phyloP scores from a whole-genome alignment of 2,329 filamentous ascomycete genomes.

The Arthrobotrys sinensis region DNA sequence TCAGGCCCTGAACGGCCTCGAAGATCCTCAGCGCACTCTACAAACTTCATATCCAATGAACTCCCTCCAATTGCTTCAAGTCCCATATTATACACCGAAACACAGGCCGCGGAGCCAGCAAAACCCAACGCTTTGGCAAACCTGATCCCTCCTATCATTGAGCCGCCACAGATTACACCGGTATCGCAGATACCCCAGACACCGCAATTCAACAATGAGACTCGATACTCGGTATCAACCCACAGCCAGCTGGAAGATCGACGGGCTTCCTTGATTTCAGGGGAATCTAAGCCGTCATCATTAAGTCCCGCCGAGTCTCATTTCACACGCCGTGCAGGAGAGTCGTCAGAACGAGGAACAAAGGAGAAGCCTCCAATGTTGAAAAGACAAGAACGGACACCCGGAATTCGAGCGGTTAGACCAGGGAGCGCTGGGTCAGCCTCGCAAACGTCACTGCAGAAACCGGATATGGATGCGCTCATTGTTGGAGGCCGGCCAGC shows the following conservation, averaged over 20 bases:
- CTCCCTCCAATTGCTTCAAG: conserved; percentile 41
- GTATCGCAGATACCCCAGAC: not conserved
- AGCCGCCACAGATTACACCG: conserved; percentile 24
- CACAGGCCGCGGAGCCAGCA: conserved; percentile 30
- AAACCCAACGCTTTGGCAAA: not conserved
- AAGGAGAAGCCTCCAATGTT: conserved; percentile 34
- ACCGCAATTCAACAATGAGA: conserved; percentile 20
- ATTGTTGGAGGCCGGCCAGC: conserved; percentile 46
- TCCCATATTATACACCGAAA: conserved; percentile 45
- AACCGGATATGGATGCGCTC: conserved; percentile 36
- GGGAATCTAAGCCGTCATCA: not conserved
- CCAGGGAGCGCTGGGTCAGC: conserved; percentile 31
- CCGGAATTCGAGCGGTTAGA: conserved; percentile 16
- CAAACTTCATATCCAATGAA: conserved; percentile 22
- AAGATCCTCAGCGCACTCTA: conserved; percentile 41
- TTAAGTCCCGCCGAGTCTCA: conserved; percentile 42
- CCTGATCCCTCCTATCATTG: not conserved
- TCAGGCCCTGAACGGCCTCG: conserved; percentile 36
- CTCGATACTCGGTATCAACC: conserved; percentile 34
- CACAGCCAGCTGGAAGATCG: conserved; percentile 36
- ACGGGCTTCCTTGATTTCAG: conserved; percentile 13
- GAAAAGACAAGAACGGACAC: conserved; percentile 33
- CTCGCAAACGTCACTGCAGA: conserved; percentile 36
- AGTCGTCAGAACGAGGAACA: conserved; percentile 16
- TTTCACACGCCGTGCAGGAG: conserved; percentile 9